A percentile compares a stretch with the other conserved stretches of the same genome.
Conservation (phyloP, 192 early-diverging fungal species). For the Rhizophagus clarus region DNA sequence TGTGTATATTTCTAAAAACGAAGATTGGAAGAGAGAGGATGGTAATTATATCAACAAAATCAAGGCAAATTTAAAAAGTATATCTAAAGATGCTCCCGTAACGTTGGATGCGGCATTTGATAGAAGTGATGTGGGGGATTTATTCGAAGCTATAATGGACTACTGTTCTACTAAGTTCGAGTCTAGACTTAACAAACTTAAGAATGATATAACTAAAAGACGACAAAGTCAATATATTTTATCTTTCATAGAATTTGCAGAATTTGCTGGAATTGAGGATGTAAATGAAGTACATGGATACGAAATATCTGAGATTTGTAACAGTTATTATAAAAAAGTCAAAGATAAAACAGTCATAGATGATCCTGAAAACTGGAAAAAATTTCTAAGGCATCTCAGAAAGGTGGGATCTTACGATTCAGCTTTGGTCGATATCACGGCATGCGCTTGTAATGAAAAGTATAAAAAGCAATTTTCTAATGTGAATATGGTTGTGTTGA, state of each 20-base stretch:
- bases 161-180: not conserved
- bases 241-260: not conserved
- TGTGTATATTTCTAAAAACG: conserved; percentile 6
- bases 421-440: not conserved
- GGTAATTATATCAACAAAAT: not conserved
- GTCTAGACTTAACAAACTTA: not conserved
- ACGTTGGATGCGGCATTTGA: not conserved
- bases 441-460: not conserved
- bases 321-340: not conserved
- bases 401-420: not conserved
- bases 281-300: not conserved
- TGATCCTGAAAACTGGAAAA: not conserved
- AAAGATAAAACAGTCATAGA: not conserved
- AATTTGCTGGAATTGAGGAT: no score
- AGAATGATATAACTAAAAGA: not conserved
- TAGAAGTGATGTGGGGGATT: not conserved
- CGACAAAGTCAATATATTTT: not conserved
- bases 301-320: not conserved
- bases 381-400: conserved; percentile 1
- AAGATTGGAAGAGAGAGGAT: not conserved
- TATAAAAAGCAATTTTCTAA: not conserved
- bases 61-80: not conserved
- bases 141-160: not conserved
- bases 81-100: not conserved
- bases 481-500: not conserved